phyloP scores from a whole-genome alignment of 257 asterid species.

The Rubia yunnanensis region DNA sequence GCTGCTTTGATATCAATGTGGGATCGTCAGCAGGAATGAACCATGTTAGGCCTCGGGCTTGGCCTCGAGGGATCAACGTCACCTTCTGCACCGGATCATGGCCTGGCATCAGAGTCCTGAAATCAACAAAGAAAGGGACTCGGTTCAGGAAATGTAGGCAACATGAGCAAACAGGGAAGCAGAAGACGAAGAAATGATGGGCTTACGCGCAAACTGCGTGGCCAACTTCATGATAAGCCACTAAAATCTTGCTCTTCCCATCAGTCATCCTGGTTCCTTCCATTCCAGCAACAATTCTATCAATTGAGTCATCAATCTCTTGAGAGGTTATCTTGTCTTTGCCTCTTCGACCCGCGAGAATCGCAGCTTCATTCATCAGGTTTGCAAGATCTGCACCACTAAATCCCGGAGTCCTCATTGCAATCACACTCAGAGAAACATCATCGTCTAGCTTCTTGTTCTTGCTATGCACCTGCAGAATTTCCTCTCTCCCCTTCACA shows the following conservation, averaged over 20 bases:
- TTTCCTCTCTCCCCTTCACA: conserved; percentile 56
- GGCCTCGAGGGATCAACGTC: conserved; percentile 70
- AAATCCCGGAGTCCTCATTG: conserved; percentile 68
- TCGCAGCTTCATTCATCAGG: conserved; percentile 71
- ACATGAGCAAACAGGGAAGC: too few species aligned
- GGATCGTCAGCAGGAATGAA: conserved; percentile 54
- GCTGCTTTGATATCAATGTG: conserved; percentile 40
- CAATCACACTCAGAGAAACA: conserved; percentile 43
- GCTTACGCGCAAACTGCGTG: conserved; percentile 63
- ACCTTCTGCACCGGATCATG: conserved; percentile 67
- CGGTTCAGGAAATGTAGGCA: neutral
- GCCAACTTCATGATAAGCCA: conserved; percentile 59
- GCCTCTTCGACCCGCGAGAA: conserved; percentile 69
- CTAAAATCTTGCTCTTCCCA: conserved; percentile 59
- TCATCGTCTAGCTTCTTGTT: conserved; percentile 35
- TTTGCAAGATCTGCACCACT: conserved; percentile 70
- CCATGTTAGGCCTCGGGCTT: conserved; percentile 72
- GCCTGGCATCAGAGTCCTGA: conserved; percentile 56
- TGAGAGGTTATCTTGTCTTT: conserved; percentile 30
- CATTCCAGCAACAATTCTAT: conserved; percentile 71
- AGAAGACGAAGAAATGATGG: neutral
- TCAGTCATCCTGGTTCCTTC: conserved; percentile 70
- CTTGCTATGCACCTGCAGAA: conserved; percentile 44
- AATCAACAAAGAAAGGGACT: neutral
- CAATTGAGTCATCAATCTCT: conserved; percentile 56